A percentile compares a stretch with the other conserved stretches of the same genome.
Evolutionary conservation across 208 protist genomes (phyloP).

Genomic region (Crithidia thermophila): DNA sequence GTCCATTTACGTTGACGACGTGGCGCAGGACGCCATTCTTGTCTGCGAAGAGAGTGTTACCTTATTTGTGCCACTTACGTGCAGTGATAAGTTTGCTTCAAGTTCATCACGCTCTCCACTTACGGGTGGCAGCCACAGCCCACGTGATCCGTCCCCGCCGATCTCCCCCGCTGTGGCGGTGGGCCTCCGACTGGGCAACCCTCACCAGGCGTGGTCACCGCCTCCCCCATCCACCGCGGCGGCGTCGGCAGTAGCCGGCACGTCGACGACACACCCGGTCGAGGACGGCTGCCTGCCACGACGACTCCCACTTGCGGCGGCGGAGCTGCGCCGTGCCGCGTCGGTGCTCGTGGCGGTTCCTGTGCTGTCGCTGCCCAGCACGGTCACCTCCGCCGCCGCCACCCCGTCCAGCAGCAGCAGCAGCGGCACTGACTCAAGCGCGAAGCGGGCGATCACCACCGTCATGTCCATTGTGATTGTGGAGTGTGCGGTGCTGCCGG

Average conservation of each 20-base stretch:
- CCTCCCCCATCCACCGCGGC: background rate
- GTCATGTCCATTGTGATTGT: conserved; percentile 26
- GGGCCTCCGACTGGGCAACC: conserved; percentile 23
- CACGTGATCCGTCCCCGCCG: no score
- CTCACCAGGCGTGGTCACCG: conserved; percentile 9
- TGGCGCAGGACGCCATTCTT: conserved; percentile 56
- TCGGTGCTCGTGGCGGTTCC: conserved; percentile 29
- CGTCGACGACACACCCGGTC: background rate
- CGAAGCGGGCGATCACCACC: background rate
- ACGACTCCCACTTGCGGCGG: conserved; percentile 6
- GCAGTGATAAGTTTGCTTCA: no score
- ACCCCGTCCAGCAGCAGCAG: background rate
- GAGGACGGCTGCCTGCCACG: conserved; percentile 16
- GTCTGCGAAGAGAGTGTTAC: conserved; percentile 42
- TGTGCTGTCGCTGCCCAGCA: conserved; percentile 7
- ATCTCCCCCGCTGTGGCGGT: conserved; percentile 17
- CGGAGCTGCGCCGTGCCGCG: conserved; percentile 17
- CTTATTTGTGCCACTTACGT: conserved; percentile 20
- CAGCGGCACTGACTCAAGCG: background rate
- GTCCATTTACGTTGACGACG: conserved; percentile 54
- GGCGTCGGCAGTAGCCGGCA: background rate
- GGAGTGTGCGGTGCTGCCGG: conserved; percentile 32
- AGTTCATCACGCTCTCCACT: no score
- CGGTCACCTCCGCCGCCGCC: background rate
- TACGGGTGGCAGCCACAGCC: no score